Evolutionary conservation across 192 early-diverging fungal genomes (phyloP).

Genomic region (Linnemannia schmuckeri): DNA sequence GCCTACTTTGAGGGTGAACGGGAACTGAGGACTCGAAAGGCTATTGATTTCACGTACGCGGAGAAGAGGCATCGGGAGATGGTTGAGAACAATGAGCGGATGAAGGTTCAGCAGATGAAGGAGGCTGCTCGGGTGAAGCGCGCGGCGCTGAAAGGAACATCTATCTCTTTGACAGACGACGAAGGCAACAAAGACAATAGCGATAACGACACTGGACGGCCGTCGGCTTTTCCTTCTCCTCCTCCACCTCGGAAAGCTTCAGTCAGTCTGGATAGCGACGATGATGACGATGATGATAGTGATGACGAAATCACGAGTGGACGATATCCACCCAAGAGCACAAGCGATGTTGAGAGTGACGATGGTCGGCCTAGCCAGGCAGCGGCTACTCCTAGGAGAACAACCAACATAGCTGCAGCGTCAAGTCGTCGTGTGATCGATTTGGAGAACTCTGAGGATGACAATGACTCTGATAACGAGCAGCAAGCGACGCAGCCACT

Average conservation of each 20-base stretch:
- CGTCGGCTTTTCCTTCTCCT: neutral
- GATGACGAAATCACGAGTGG: neutral
- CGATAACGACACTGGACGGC: neutral
- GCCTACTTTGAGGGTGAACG: slow-evolving; percentile 58
- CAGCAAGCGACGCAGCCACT: slow-evolving; percentile 25
- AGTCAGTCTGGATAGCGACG: neutral
- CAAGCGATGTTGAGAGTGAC: slow-evolving; percentile 18
- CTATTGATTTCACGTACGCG: slow-evolving; percentile 8
- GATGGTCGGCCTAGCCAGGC: neutral
- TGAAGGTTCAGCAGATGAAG: slow-evolving; percentile 17
- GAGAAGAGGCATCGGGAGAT: slow-evolving; percentile 31
- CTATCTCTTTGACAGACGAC: neutral
- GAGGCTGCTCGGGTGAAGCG: neutral
- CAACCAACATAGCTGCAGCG: neutral
- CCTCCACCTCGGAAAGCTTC: neutral
- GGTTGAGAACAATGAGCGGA: slow-evolving; percentile 10
- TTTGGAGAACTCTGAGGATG: slow-evolving; percentile 1
- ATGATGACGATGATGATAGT: neutral
- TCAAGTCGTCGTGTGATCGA: neutral
- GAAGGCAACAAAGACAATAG: neutral
- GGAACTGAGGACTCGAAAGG: slow-evolving; percentile 7
- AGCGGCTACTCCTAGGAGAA: neutral
- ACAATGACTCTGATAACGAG: neutral
- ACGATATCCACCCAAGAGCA: slow-evolving; percentile 1
- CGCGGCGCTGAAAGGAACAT: neutral